Conservation (phyloP, 2,329 filamentous ascomycete genomes). For the Dactylellina haptotyla region DNA sequence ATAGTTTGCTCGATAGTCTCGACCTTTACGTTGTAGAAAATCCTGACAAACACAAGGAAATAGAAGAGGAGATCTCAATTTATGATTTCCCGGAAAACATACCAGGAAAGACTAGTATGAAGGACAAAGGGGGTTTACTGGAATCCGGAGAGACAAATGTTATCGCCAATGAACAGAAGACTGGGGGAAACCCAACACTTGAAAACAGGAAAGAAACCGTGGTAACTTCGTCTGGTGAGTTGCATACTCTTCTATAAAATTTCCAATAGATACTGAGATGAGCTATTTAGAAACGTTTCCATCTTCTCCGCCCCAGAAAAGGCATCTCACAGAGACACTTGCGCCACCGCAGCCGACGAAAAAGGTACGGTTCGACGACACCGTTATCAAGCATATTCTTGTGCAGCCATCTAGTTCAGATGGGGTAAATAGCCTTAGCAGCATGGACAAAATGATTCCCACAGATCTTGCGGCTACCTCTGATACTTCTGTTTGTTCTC, state of each 20-base stretch:
- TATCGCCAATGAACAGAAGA: no score
- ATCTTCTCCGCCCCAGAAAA: conserved; percentile 26
- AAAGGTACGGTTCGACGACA: conserved; percentile 25
- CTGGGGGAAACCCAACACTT: neutral
- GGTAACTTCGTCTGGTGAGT: conserved; percentile 23
- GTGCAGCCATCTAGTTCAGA: neutral
- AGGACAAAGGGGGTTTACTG: conserved; percentile 10
- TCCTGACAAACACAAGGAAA: neutral
- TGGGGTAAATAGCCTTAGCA: neutral
- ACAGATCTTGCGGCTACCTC: neutral
- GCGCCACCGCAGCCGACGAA: conserved; percentile 13
- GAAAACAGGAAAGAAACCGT: neutral
- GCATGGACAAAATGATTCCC: neutral
- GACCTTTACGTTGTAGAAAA: conserved; percentile 33
- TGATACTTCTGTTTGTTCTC: neutral
- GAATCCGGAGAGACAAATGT: neutral
- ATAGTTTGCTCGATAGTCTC: conserved; percentile 35
- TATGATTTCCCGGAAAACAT: conserved; percentile 22
- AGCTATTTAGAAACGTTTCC: conserved; percentile 7
- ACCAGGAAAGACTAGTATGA: neutral
- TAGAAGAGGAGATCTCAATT: neutral
- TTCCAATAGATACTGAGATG: neutral
- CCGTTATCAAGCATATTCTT: conserved; percentile 6
- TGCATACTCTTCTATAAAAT: neutral
- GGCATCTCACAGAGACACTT: neutral